Base-by-base conservation (phyloP, 164 flowering plant genomes). In the Kalanchoe fedtschenkoi region DNA sequence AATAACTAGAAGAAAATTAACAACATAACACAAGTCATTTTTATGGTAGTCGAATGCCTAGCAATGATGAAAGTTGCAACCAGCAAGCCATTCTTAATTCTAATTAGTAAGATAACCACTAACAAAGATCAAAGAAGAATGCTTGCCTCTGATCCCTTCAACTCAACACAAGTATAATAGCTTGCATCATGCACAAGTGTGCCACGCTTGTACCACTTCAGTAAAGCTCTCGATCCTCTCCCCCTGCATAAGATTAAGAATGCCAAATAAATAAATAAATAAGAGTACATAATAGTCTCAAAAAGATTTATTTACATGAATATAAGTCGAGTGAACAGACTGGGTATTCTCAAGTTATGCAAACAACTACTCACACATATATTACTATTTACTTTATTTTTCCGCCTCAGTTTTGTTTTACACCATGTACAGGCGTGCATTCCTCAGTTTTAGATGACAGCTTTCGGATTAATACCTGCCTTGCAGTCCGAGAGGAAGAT, bases 111-210 rank as follows among this genome's bases (percentile, higher is more conserved):
- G 28, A 19, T 4, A 44, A 44, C 21, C 10, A 44, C 9, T 44
- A n/a, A 5, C 9, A n/a, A 44, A 19, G 26, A 44, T 19, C 1
- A 69, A 65, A 69, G 38, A 60, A 64, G 26, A 72, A 74, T 67
- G 75, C 83, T 64, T 74, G 72, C 99, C 96, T 90, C 79, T 74
- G 85, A 74, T 73, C 99, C 97, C 70, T 88, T 88, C 83, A 93
- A 71, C 64, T 93, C 97, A 19, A 90, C 74, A 66, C 81, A 78
- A 66, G 67, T 59, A 62, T 62, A 56, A 70, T 90, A 90, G 73
- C 96, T 87, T 8, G 95, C 89, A 72, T 93, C 99, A 78, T 93
- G 99, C 57, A 88, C 66, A 46, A 93, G 73, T 0, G 74, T 78
- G 35, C 88, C 88, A 22, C 73, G 11, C 44, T 68, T 81, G 55